Evolutionary conservation across 2,329 filamentous ascomycete species (phyloP).

Genomic region (Epicoccum sorghinum): DNA sequence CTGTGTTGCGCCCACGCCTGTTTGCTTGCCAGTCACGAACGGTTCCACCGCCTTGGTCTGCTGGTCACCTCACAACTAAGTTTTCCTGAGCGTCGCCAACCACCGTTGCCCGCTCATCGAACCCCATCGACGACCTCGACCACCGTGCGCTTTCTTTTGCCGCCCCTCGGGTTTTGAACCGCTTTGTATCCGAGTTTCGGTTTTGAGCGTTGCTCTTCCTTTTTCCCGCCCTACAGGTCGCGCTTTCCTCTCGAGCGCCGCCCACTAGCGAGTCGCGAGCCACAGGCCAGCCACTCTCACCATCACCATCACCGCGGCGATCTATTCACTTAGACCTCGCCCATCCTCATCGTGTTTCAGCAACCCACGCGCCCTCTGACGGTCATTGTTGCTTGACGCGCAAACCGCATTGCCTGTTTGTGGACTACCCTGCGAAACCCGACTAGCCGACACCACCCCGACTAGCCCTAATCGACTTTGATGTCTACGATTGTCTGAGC

Average conservation of each 20-base stretch:
- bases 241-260: constrained; percentile 17
- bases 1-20: constrained; percentile 21
- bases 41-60: constrained; percentile 5
- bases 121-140: neutral
- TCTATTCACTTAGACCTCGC: constrained; percentile 51
- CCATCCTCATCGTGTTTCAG: constrained; percentile 35
- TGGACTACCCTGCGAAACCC: constrained; percentile 22
- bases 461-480: constrained; percentile 16
- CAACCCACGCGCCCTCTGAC: constrained; percentile 17
- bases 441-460: constrained; percentile 11
- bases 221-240: constrained; percentile 10
- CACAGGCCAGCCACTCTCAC: constrained; percentile 23
- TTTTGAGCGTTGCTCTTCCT: constrained; percentile 25
- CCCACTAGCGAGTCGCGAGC: constrained; percentile 1
- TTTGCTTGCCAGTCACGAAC: constrained; percentile 5
- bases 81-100: neutral
- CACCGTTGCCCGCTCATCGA: constrained; percentile 14
- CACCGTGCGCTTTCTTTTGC: constrained; percentile 10
- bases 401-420: constrained; percentile 24
- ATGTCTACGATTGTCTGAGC: constrained; percentile 26
- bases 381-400: constrained; percentile 16
- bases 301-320: constrained; percentile 37
- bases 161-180: constrained; percentile 14
- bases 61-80: constrained; percentile 8
- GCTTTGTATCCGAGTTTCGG: constrained; percentile 19